Base-by-base conservation (phyloP, 2,329 filamentous ascomycete species). In the Neofusicoccum kwambonambiense region DNA sequence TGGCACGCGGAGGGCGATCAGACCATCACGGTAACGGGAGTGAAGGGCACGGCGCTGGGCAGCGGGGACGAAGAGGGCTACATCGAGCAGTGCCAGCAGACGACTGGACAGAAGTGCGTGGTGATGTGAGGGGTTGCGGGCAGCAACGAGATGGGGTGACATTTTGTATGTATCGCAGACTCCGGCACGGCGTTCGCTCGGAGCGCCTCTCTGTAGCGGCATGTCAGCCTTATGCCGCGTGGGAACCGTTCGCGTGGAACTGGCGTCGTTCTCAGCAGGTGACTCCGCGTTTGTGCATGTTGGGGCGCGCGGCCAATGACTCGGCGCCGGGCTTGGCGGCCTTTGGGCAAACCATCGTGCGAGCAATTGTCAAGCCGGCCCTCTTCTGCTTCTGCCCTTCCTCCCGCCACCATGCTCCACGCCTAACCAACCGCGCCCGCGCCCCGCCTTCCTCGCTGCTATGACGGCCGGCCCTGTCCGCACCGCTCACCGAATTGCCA, bases 1-100 rank as follows among this genome's bases (percentile, higher is more conserved):
- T 97, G 94, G 93, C 93, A 99, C 78, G 87, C 87, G 0, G 89
- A 90, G 64, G 95, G 94, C 2, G 87, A 93, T 69, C 94, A 98
- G 78, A 88, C 81, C 54, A 83, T 99, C 63, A 90, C 85, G 67
- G 84, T 97, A 8, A 88, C 85, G 19, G 95, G 95, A 0, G 79
- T 91, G 19, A 87, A 90, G 70, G 85, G 89, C 70, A 75, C 77
- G 54, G 77, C 78, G 4, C 68, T 75, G 49, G 87, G 85, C 1
- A 84, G 84, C 3, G 87, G 87, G 4, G 90, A 92, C 65, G 91
- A 93, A 57, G 86, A 88, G 27, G 90, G 90, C 0, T 97, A 96
- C 76, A 78, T 97, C 72, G 91, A 94, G 71, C 80, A 82, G 68
- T 83, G 81, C 72, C 78, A 79, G 73, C 74, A 75, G 68, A 74